Base-by-base conservation (phyloP, 805 yeast species). In the Cyberlindnera meyerae region DNA sequence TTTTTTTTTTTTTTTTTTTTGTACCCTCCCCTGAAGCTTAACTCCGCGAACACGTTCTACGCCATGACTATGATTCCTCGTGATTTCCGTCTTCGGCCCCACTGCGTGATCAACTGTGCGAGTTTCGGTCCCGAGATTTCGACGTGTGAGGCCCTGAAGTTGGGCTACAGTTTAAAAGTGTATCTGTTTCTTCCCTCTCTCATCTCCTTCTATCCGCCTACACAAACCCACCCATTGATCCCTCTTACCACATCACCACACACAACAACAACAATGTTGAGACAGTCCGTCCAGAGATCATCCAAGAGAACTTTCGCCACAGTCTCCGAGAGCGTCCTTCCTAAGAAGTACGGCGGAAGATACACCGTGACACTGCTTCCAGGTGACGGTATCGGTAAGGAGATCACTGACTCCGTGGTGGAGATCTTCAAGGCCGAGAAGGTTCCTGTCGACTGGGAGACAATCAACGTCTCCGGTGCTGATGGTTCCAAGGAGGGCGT, bases 381-480 rank as follows among this genome's bases (percentile, higher is more conserved):
- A 42, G 96, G 98, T 67, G 98, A 90, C 61, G 97, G 97, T 76
- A 83, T 89, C 51, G 98, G 98, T 65, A 82, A 81, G 59, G 96
- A 89, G 70, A 85, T 89, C 61, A 82, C 97, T 42, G 90, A 84
- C 63, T 83, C 97, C 18, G 98, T 90, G 43, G 80, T 83, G 63
- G 77, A 86, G 51, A 84, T 90, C 61, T 90, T 90, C 73, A 75
- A 79, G 60, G 77, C 86, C 45, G 88, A 84, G 66, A 78, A 77
- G 49, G 82, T 93, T 29, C 98, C 98, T 51, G 80, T 90, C 50
- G 96, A 88, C 53, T 93, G 93, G 83, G 97, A 93, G 64, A 74
- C 75, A 36, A 77, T 83, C 45, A 83, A 83, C 51, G 80, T 84
- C 45, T 68, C 79, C 11, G 80, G 79, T 50, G 49, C 66, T 38